phyloP scores from a whole-genome alignment of 768 basidiomycete genomes.

The Trametes maxima region DNA sequence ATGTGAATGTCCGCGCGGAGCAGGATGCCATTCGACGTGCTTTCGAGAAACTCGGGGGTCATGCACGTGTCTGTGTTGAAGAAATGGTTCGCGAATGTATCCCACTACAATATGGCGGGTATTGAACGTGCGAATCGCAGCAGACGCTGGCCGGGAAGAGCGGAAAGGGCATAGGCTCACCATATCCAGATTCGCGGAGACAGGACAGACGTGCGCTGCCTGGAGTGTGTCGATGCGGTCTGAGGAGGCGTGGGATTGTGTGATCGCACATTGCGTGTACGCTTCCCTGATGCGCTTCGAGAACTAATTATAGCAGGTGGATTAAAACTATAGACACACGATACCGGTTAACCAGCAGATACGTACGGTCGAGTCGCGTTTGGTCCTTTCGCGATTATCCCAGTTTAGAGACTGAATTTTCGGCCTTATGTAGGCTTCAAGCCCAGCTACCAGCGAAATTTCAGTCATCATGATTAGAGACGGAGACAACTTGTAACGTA shows the following conservation, averaged over 20 bases:
- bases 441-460: no score
- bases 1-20: neutral
- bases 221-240: neutral
- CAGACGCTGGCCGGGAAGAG: neutral
- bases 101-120: neutral
- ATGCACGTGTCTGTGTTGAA: neutral
- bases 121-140: neutral
- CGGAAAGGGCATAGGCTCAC: neutral
- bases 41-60: neutral
- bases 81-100: neutral
- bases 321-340: no score
- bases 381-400: no score
- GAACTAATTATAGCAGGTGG: neutral
- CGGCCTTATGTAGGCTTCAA: no score
- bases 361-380: no score
- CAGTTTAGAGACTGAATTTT: no score
- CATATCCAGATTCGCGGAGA: neutral
- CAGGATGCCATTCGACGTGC: neutral
- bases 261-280: neutral
- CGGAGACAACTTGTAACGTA: no score
- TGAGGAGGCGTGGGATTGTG: neutral
- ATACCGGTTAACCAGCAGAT: no score
- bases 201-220: constrained; percentile 1
- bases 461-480: no score
- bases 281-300: neutral